Percentiles rank a stretch among this genome's conserved stretches.
Conservation (phyloP, 768 basidiomycete genomes). For the Amyloporia xantha region DNA sequence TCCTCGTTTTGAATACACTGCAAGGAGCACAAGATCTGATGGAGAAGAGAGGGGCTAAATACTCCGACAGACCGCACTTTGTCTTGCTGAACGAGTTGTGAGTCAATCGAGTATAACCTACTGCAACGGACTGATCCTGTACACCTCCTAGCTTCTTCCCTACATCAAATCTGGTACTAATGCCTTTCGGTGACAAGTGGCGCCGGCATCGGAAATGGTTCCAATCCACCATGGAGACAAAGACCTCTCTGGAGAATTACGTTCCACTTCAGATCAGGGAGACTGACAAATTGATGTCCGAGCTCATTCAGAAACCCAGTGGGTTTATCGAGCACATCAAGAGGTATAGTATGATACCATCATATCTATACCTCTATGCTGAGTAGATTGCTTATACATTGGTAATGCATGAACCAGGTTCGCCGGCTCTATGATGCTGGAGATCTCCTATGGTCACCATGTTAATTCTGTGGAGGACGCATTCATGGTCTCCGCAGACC, state of each 20-base stretch:
- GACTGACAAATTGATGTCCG: conserved; percentile 19
- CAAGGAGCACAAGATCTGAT: conserved; percentile 18
- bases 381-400: neutral
- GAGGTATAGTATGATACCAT: conserved; percentile 8
- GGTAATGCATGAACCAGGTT: conserved; percentile 19
- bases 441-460: conserved; percentile 28
- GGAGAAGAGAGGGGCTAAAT: conserved; percentile 19
- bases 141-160: conserved; percentile 18
- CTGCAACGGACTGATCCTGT: neutral
- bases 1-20: conserved; percentile 18
- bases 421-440: conserved; percentile 25
- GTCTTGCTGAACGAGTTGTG: conserved; percentile 17
- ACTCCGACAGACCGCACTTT: conserved; percentile 19
- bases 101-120: too few relatives aligned
- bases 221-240: conserved; percentile 9
- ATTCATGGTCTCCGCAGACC: conserved; percentile 23
- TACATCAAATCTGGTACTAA: conserved; percentile 16
- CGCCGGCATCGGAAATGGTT: conserved; percentile 24
- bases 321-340: conserved; percentile 20
- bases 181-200: conserved; percentile 21
- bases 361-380: too few relatives aligned
- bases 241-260: conserved; percentile 16
- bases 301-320: conserved; percentile 21
- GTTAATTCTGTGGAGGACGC: conserved; percentile 23
- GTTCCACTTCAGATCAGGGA: conserved; percentile 21